phyloP scores from a whole-genome alignment of 1,284 basidiomycete genomes.

The Paramarasmius palmivorus region DNA sequence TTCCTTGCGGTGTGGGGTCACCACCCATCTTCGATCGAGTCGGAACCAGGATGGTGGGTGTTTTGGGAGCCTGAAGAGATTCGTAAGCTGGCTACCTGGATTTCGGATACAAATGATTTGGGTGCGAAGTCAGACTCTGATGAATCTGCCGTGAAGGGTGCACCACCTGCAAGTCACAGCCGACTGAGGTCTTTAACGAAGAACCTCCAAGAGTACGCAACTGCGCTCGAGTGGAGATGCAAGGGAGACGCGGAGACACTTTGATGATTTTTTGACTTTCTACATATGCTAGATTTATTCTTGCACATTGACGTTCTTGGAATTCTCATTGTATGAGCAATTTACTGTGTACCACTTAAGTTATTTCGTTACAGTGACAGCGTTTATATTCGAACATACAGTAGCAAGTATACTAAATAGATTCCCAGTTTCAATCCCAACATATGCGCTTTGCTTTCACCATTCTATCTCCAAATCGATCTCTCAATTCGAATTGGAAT shows the following conservation, averaged over 20 bases:
- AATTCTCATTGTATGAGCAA: too few relatives aligned
- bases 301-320: background rate
- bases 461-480: too few relatives aligned
- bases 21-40: slow-evolving; percentile 35
- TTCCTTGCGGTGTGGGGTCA: slow-evolving; percentile 72
- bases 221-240: slow-evolving; percentile 47
- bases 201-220: slow-evolving; percentile 49
- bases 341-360: too few relatives aligned
- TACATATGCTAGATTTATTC: background rate
- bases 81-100: slow-evolving; percentile 63
- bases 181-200: slow-evolving; percentile 42
- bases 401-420: too few relatives aligned
- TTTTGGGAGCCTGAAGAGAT: slow-evolving; percentile 68
- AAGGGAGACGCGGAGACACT: slow-evolving; percentile 32
- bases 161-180: slow-evolving; percentile 12
- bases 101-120: slow-evolving; percentile 50
- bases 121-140: slow-evolving; percentile 31
- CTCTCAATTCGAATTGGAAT: too few relatives aligned
- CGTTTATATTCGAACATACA: too few relatives aligned
- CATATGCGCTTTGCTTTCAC: too few relatives aligned
- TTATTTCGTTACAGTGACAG: too few relatives aligned
- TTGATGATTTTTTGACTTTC: background rate
- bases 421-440: too few relatives aligned
- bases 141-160: slow-evolving; percentile 4
- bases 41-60: slow-evolving; percentile 59